A percentile compares a stretch with the other conserved stretches of the same genome.
Conservation (phyloP, 345 rosid species). For the Pugionium dolabratum region DNA sequence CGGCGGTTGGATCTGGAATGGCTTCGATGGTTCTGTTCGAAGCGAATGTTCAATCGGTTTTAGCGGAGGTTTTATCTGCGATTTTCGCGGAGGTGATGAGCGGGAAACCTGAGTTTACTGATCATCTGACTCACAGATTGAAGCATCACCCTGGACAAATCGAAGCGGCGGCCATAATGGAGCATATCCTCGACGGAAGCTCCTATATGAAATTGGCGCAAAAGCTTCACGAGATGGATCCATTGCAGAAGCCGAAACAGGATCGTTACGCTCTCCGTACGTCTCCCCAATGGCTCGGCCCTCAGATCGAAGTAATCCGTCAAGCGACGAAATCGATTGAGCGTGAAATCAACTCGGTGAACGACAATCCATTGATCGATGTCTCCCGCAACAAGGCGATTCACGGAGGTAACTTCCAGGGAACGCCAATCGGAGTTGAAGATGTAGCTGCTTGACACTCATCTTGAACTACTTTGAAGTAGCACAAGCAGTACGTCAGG, state of each 20-base stretch:
- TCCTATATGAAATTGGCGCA: constrained; percentile 58
- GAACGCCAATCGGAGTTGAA: constrained; percentile 85
- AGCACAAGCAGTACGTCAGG: too few relatives aligned
- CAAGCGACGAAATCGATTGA: constrained; percentile 66
- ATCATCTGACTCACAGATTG: constrained; percentile 66
- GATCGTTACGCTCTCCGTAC: constrained; percentile 78
- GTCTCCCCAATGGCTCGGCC: constrained; percentile 84
- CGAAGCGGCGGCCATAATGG: constrained; percentile 84
- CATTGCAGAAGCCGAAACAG: constrained; percentile 69
- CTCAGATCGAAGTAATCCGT: constrained; percentile 72
- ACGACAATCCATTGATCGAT: constrained; percentile 76
- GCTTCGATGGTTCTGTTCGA: constrained; percentile 74
- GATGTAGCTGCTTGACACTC: too few relatives aligned
- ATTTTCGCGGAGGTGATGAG: constrained; percentile 73
- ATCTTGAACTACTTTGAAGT: too few relatives aligned
- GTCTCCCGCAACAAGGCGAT: constrained; percentile 68
- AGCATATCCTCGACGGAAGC: constrained; percentile 71
- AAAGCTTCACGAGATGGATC: constrained; percentile 67
- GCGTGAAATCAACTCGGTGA: constrained; percentile 78
- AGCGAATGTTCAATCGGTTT: constrained; percentile 47
- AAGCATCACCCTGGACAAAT: constrained; percentile 84
- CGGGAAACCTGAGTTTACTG: constrained; percentile 79
- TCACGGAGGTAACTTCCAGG: constrained; percentile 86
- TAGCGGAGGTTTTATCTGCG: constrained; percentile 63
- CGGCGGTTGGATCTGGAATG: constrained; percentile 73